These are phyloP conservation scores for Hanseniaspora guilliermondii DNA, from an alignment of 805 yeast genomes.

Conservation along the genomic window DNA sequence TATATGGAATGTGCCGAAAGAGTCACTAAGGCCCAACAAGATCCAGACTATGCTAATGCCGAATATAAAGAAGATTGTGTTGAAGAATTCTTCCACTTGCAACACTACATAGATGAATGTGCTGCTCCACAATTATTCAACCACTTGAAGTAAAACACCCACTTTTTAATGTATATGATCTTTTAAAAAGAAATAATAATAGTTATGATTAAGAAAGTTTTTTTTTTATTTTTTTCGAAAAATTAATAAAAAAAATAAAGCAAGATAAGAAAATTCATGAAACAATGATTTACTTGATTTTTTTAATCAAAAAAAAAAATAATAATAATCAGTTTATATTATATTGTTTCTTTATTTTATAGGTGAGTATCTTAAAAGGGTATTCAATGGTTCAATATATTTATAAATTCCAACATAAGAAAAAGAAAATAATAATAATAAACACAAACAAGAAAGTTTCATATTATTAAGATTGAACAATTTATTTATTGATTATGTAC, in stretches of 20 bases:
- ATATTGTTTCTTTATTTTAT: too few relatives aligned
- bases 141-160: slow-evolving; percentile 54
- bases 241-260: too few relatives aligned
- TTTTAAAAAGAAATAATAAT: neutral
- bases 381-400: neutral
- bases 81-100: slow-evolving; percentile 94
- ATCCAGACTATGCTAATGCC: slow-evolving; percentile 66
- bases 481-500: neutral
- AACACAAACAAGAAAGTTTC: too few relatives aligned
- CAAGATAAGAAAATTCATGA: neutral
- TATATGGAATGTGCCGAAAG: slow-evolving; percentile 91
- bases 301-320: neutral
- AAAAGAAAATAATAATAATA: neutral
- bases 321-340: neutral
- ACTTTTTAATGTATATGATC: neutral
- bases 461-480: too few relatives aligned
- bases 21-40: slow-evolving; percentile 77
- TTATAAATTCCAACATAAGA: neutral
- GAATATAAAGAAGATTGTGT: slow-evolving; percentile 92
- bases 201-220: neutral
- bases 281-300: too few relatives aligned
- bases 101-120: slow-evolving; percentile 85
- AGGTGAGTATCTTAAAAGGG: neutral
- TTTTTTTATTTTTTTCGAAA: too few relatives aligned
- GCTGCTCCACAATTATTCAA: slow-evolving; percentile 80